Evolutionary conservation across 768 basidiomycete species (phyloP).

Genomic region (Rossbeevera mucosa): DNA sequence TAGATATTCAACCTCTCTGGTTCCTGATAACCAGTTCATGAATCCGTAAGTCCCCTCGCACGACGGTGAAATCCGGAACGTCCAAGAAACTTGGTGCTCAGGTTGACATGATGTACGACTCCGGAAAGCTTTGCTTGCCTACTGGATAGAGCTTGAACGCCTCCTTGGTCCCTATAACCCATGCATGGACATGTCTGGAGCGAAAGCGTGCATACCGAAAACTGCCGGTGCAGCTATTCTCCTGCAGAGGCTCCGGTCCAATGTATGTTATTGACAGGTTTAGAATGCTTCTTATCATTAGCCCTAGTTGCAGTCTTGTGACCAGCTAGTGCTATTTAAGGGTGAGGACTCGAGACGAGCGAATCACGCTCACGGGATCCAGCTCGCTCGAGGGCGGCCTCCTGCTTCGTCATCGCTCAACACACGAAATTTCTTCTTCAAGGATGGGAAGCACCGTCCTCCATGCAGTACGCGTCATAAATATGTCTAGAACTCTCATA

Average conservation of each 20-base stretch:
- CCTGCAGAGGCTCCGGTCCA: neutral
- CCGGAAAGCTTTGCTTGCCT: too few relatives aligned
- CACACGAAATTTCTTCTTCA: neutral
- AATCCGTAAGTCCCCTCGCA: too few relatives aligned
- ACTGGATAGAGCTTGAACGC: too few relatives aligned
- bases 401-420: neutral
- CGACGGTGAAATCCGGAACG: too few relatives aligned
- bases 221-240: neutral
- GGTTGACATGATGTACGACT: too few relatives aligned
- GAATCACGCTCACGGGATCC: neutral
- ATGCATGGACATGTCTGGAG: too few relatives aligned
- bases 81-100: too few relatives aligned
- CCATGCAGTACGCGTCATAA: neutral
- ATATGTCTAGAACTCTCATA: neutral
- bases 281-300: neutral
- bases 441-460: neutral
- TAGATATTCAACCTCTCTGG: too few relatives aligned
- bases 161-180: too few relatives aligned
- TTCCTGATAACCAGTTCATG: too few relatives aligned
- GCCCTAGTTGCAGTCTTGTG: neutral
- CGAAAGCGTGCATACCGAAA: neutral
- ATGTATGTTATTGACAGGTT: too few relatives aligned
- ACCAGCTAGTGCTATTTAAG: neutral
- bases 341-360: neutral
- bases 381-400: neutral